Percentiles rank a stretch among this genome's conserved stretches.
phyloP scores from a whole-genome alignment of 805 yeast genomes.

The Myxozyma kluyveri region DNA sequence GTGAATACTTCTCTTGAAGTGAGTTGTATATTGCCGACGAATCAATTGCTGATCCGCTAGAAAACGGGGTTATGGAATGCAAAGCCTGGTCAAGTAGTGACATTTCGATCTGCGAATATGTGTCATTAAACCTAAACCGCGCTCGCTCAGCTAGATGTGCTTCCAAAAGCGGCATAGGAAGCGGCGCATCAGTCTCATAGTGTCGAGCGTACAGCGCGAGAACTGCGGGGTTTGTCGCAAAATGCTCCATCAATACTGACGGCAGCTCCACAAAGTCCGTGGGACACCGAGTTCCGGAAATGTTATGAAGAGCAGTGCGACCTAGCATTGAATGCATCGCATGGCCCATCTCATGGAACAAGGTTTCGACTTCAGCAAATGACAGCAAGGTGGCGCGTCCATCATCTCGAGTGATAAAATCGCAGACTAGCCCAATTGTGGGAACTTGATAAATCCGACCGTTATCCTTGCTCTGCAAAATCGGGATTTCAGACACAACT shows the following conservation, averaged over 20 bases:
- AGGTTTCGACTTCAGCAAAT: slow-evolving; percentile 81
- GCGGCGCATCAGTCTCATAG: slow-evolving; percentile 59
- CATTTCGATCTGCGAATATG: slow-evolving; percentile 84
- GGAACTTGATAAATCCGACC: slow-evolving; percentile 73
- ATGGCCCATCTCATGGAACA: slow-evolving; percentile 98
- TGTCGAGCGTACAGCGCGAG: slow-evolving; percentile 70
- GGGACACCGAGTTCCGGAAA: slow-evolving; percentile 91
- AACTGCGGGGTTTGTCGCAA: slow-evolving; percentile 79
- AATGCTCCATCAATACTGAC: slow-evolving; percentile 92
- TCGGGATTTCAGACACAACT: slow-evolving; percentile 23
- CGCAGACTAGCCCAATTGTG: slow-evolving; percentile 83
- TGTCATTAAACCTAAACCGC: slow-evolving; percentile 64
- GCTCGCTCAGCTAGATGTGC: slow-evolving; percentile 52
- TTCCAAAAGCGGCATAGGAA: slow-evolving; percentile 52
- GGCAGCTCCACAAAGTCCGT: slow-evolving; percentile 97
- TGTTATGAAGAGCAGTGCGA: slow-evolving; percentile 81
- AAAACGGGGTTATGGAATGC: slow-evolving; percentile 47
- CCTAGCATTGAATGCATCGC: slow-evolving; percentile 98
- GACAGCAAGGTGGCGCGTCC: slow-evolving; percentile 57
- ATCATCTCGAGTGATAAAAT: slow-evolving; percentile 51
- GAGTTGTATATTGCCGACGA: slow-evolving; percentile 63
- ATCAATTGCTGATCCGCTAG: slow-evolving; percentile 43
- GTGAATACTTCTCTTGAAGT: slow-evolving; percentile 55
- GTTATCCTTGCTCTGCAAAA: slow-evolving; percentile 35
- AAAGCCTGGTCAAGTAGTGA: slow-evolving; percentile 81